Base-by-base conservation (phyloP, 805 yeast species). In the Kuraishia floccosa region DNA sequence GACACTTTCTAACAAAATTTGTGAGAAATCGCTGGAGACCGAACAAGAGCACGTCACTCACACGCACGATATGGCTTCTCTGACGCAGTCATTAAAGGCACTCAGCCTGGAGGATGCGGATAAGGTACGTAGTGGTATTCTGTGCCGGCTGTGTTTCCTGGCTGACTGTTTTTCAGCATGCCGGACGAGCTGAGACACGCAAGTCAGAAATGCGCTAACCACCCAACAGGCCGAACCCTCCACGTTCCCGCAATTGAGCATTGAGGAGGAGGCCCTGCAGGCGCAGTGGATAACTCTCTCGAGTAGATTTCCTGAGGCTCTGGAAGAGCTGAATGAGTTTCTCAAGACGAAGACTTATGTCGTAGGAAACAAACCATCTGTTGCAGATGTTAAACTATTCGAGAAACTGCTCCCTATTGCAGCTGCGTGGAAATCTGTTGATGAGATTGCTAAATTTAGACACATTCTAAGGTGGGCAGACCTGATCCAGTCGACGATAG, bases 381-480 rank as follows among this genome's bases (percentile, higher is more conserved):
- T 68, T 26, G 71, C 74, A n/a, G 98, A 91, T 53, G 65, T 75
- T 26, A 58, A 65, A 27, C 76, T 80, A 22, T 82, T 84, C 44
- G 75, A 76, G 31, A 62, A 72, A 22, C 75, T 76, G 23, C 60
- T 74, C 45, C 81, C 86, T 29, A 38, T 72, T 24, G 72, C 80
- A 24, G 59, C 62, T 32, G 56, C 64, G 37, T 71, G 83, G 70
- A 56, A 68, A 16, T 50, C 71, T 8, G 43, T 52, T 27, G 75
- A 70, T 22, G 71, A 76, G 25, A 57, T 76, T 41, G 74, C 77
- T 29, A 56, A 65, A 29, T 63, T 64, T 53, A 81, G 96, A 68
- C 96, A 89, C 56, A 65, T 89, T 36, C 58, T 85, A 38, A 80
- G 98, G 68, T 91, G 97, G 97, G 72, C 74, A 16, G 96, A 87